Base-by-base conservation (phyloP, 495 filamentous ascomycete species). In the Tuber calosporum region DNA sequence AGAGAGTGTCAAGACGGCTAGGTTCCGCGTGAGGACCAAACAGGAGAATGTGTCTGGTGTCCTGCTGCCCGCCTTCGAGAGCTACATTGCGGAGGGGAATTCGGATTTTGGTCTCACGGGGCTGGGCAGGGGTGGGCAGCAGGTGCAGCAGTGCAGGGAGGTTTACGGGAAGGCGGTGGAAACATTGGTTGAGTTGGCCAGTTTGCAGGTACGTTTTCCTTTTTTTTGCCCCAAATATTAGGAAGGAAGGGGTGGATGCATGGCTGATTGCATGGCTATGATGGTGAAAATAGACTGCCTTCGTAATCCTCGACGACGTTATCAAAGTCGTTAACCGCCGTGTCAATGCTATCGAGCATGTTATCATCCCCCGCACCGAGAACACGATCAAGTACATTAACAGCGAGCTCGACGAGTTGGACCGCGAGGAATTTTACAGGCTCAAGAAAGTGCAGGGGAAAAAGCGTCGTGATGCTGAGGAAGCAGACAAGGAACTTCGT, bases 381-480 rank as follows among this genome's bases (percentile, higher is more conserved):
- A 99, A 98, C 78, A 99, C 95, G 69, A 99, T 99, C 86, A 97
- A 82, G 87, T 85, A 99, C 82, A 99, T 99, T 87, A 99, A 97
- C 84, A 96, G 93, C 15, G 95, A 99, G 82, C 89, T 99, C 22
- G 95, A 99, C 82, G 95, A 99, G 85, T 86, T 99, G 58, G 95
- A 99, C 85, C 87, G 95, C 84, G 95, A 99, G 83, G 95, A 99
- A 80, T 99, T 99, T 84, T 99, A 96, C 83, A 89, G 95, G 69
- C 85, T 99, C 79, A 99, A 98, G 86, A 99, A 99, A 86, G 94
- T 83, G 71, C 77, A 79, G 67, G 77, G 75, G 34, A 97, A 97
- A 85, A 99, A 99, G 81, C 91, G 96, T 81, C 85, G 93, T 78
- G 94, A 96, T 72, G 89, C 87, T 15, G 88, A 87, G 69, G 91